Conservation (phyloP, 2,329 filamentous ascomycete genomes). For the Dothistroma pini region DNA sequence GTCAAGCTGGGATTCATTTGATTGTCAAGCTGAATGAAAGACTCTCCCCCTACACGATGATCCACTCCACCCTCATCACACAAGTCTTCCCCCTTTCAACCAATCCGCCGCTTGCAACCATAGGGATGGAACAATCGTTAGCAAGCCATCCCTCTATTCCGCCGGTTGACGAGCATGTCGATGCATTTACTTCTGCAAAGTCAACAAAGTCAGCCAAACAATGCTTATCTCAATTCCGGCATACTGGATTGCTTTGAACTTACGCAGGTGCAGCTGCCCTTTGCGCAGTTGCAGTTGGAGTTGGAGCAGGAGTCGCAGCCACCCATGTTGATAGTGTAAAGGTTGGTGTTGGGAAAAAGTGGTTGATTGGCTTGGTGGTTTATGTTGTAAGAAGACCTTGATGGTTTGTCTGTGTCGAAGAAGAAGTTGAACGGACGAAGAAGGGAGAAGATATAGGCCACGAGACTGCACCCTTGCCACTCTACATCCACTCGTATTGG, state of each 20-base stretch:
- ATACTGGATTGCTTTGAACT: constrained; percentile 10
- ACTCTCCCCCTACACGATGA: constrained; percentile 1
- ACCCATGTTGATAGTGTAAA: constrained; percentile 31
- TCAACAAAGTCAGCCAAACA: not conserved
- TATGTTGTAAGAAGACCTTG: constrained; percentile 18
- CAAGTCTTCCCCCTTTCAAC: constrained; percentile 6
- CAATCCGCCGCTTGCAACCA: constrained; percentile 8
- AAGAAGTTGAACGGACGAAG: constrained; percentile 16
- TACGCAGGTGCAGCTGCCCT: constrained; percentile 33
- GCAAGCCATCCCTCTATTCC: constrained; percentile 7
- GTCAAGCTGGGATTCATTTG: constrained; percentile 12
- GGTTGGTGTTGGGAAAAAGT: constrained; percentile 12
- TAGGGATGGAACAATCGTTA: constrained; percentile 9
- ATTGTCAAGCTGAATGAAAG: constrained; percentile 19
- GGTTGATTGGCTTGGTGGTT: constrained; percentile 10
- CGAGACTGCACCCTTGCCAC: constrained; percentile 5
- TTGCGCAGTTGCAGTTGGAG: constrained; percentile 29
- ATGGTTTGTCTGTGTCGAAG: constrained; percentile 18
- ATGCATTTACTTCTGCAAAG: constrained; percentile 9
- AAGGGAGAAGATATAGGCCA: constrained; percentile 21
- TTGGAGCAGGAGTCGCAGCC: constrained; percentile 32
- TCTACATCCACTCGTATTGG: constrained; percentile 16
- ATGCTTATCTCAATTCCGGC: not conserved
- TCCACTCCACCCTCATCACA: not conserved
- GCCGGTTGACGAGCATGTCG: constrained; percentile 6